These are phyloP conservation scores for Hypoxylon sp. DNA, from an alignment of 2,329 filamentous ascomycete genomes.

Conservation along the genomic window DNA sequence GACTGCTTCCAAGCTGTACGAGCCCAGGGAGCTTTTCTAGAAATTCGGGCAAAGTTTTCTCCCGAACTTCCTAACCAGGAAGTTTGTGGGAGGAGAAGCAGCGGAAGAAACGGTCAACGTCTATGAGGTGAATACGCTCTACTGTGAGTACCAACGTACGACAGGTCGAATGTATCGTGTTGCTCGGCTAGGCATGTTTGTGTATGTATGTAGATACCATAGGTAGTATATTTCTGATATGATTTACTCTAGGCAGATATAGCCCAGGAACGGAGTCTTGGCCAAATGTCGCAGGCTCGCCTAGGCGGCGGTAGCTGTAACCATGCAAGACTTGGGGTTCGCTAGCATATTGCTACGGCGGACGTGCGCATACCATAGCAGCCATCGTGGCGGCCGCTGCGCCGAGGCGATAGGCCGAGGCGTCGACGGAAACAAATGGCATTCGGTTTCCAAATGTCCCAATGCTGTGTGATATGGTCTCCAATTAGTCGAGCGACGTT, in stretches of 20 bases:
- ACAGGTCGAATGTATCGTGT: conserved; percentile 7
- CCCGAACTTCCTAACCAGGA: conserved; percentile 34
- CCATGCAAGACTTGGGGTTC: conserved; percentile 12
- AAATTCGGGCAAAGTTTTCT: conserved; percentile 36
- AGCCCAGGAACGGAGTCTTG: conserved; percentile 8
- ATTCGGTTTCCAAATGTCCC: neutral
- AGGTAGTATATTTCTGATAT: conserved; percentile 19
- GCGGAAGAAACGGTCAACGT: conserved; percentile 29
- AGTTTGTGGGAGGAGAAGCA: conserved; percentile 22
- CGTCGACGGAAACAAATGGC: conserved; percentile 17
- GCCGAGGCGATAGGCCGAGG: conserved; percentile 11
- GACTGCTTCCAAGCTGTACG: too few relatives aligned
- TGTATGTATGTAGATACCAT: conserved; percentile 11
- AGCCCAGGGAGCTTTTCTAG: conserved; percentile 29
- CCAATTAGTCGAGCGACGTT: conserved; percentile 30
- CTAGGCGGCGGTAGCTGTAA: neutral
- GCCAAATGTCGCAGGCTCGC: conserved; percentile 6
- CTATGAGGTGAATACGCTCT: conserved; percentile 25
- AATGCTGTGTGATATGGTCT: conserved; percentile 29
- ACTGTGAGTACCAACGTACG: conserved; percentile 4
- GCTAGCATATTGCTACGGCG: conserved; percentile 22
- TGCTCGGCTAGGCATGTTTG: neutral
- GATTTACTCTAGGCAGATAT: conserved; percentile 7
- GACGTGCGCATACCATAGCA: conserved; percentile 27
- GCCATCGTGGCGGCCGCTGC: conserved; percentile 3